Evolutionary conservation across 768 basidiomycete genomes (phyloP), one percentile per base, ranked within the genome.

Genomic region (Boletus vinaceobasis): DNA sequence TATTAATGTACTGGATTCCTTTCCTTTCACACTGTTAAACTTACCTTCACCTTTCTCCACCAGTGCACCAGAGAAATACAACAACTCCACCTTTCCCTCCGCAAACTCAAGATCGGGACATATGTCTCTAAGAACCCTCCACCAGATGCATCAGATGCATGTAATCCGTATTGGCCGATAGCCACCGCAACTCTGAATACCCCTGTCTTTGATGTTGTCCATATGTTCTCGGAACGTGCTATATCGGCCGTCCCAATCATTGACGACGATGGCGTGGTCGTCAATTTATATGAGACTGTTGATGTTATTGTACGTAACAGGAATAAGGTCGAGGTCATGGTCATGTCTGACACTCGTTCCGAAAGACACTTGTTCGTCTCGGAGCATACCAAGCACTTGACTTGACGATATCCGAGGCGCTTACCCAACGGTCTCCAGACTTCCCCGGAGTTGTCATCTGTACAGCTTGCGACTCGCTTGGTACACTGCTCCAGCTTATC

Each of bases 371-470:
- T 29, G 93, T 99, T 40, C 86, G 93, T 37, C 81, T 93, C 43
- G 95, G 95, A 42, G 92, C 88, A 26, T 99, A 98, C 71, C 93
- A 95, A 68, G 86, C 92, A n/a, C 83, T 99, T 17, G 96, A 98
- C 73, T 77, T 97, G 53, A 98, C 89, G 19, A 90, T 99, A 61
- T 84, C 86, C 36, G 89, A 96, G 72, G 97, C 97, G 2, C 80
- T 99, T 46, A 87, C 85, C 58, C 90, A 95, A 67, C 88, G 97
- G 15, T 88, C 93, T 14, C 82, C 90, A 8, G 96, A 98, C 72
- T 99, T 99, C 69, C 91, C 93, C 8, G 97, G 97, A 14, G 95
- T 98, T 7, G 92, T 98, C 50, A 90, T 96, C 19, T 98, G 97
- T 68, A 93, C 91, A 1, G 91, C 93, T 1, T 81, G 86, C 2